Conservation (phyloP, 164 flowering plant genomes). For the Santalum album region DNA sequence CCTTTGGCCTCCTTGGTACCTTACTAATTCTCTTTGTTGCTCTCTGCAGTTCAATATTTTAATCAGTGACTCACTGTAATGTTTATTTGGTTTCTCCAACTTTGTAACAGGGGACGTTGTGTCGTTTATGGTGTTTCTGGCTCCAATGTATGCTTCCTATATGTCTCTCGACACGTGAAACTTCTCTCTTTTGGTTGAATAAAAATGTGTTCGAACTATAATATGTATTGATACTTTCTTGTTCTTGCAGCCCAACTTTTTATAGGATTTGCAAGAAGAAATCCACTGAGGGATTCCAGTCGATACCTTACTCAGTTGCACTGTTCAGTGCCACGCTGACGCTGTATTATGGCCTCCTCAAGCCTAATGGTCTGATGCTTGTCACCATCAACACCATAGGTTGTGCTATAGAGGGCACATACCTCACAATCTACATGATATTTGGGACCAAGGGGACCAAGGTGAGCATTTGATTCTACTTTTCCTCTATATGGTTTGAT, state of each 20-base stretch:
- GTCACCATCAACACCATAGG: slow-evolving; percentile 38
- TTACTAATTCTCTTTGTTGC: too few relatives aligned
- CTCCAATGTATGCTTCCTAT: background rate
- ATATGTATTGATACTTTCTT: background rate
- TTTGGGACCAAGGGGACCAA: slow-evolving; percentile 30
- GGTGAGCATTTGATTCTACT: slow-evolving; percentile 15
- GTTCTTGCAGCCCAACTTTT: slow-evolving; percentile 35
- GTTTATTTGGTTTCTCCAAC: background rate
- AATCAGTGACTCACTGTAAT: background rate
- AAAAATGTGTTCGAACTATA: background rate
- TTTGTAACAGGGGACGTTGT: background rate
- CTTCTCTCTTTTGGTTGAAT: too few relatives aligned
- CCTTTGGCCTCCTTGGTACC: background rate
- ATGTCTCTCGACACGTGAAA: background rate
- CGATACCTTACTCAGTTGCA: slow-evolving; percentile 40
- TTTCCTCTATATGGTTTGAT: background rate
- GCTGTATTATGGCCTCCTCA: slow-evolving; percentile 42
- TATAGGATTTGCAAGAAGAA: slow-evolving; percentile 31
- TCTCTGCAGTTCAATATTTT: background rate
- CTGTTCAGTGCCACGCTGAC: slow-evolving; percentile 43
- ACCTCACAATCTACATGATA: slow-evolving; percentile 26
- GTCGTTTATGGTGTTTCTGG: background rate
- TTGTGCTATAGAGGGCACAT: slow-evolving; percentile 31
- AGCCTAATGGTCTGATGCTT: slow-evolving; percentile 23
- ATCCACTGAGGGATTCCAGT: slow-evolving; percentile 52